A percentile compares a stretch with the other conserved stretches of the same genome.
phyloP scores from a whole-genome alignment of 129 eudicot species.

The carrot (Daucus carota) region DH1_v3.0 NC_030385.2:34238501-34239000 shows the following conservation, averaged over 20 bases:
- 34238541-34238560: constrained; percentile 33
- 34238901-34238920: neutral
- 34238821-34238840: constrained; percentile 95
- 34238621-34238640: neutral
- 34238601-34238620: neutral
- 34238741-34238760: constrained; percentile 92
- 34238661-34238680: constrained; percentile 6
- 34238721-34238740: constrained; percentile 86
- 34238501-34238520: constrained; percentile 77
- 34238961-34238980: constrained; percentile 86
- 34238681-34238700: constrained; percentile 68
- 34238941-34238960: constrained; percentile 94
- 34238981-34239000: constrained; percentile 86
- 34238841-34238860: neutral
- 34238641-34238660: neutral
- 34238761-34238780: constrained; percentile 91
- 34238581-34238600: neutral
- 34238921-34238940: constrained; percentile 17
- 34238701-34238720: constrained; percentile 95
- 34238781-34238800: constrained; percentile 88
- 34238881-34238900: neutral
- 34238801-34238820: constrained; percentile 98
- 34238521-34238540: constrained; percentile 92
- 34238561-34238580: neutral
- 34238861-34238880: constrained; percentile 3